Evolutionary conservation across 768 basidiomycete genomes (phyloP), one percentile per base, ranked within the genome.

Genomic region (Pholiota molesta): DNA sequence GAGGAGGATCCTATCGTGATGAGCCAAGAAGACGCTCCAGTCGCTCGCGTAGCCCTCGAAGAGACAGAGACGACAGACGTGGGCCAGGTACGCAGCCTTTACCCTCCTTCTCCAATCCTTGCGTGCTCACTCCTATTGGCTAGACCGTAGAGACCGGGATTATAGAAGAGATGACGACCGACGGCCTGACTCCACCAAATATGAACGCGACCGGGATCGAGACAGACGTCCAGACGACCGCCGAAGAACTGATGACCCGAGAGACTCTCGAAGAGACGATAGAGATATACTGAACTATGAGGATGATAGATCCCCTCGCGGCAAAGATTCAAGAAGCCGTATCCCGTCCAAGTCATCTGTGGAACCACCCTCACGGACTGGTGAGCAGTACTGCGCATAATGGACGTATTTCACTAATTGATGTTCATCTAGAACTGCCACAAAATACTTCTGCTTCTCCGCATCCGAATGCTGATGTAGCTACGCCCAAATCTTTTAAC

Each of bases 21-120:
- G 79, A 81, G 62, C 72, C 73, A 49, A 75, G 79, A 55, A 79
- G 81, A 60, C 78, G 85, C 60, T 73, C 79, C 17, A 81, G 82
- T 70, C 77, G 82, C 52, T 83, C 82, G 52, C 78, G 82, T 59
- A 84, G 83, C 69, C 83, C 82, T 49, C 75, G 74, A 47, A 64
- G 69, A 47, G 69, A 72, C 56, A 68, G 69, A 21, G 70, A 71
- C 53, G 71, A 72, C 19, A 57, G 71, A 52, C 63, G 65, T 16
- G 68, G 62, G 19, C 28, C 57, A 52, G 63, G 63, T 67, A n/a
- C 54, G 49, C 29, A n/a, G 42, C 29, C 51, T 31, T 47, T 11
- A 13, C 8, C 28, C 17, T 37, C 3, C 47, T 39, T 45, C 11
- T 16, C 11, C 3, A 37, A 14, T 35, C 8, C 28, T 55, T 8